Base-by-base conservation (phyloP, 305 asterid species). In the Petunia hybrid region DNA sequence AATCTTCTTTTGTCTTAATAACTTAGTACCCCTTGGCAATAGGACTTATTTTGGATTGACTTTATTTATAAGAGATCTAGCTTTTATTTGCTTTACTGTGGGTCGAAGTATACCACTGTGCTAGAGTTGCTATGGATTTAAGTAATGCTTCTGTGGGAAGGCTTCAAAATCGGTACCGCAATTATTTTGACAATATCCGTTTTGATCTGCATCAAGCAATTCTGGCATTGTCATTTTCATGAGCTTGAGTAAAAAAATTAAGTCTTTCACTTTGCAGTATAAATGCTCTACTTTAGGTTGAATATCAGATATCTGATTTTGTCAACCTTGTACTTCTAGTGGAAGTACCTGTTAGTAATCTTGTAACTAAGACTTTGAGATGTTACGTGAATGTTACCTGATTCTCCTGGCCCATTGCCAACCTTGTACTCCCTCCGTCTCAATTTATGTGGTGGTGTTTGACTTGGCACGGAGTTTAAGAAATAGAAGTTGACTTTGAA, bases 321-420 rank as follows among this genome's bases (percentile, higher is more conserved):
- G 51, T 73, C 61, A 36, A 73, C 36, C 46, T 73, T 51, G 63
- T 73, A 53, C 78, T 73, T 73, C 13, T 14, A 1, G 63, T 51
- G 46, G 64, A 53, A 36, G 22, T 74, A 53, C 62, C 48, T 73
- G 10, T 73, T 73, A 48, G 46, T 57, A 69, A 69, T 35, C 78
- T 73, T 51, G 31, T 3, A 73, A 12, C 45, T 73, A 51, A 22
- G 78, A 48, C 51, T 51, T 1, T 36, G 36, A 42, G 4, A 6
- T 51, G 36, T 35, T 51, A 12, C 13, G 64, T 36, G 36, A 36
- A 14, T 73, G 63, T 73, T 12, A 35, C 63, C 78, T 63, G 51
- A 36, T 73, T 74, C 78, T 73, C 41, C 78, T 46, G 13, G 8
- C 53, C 78, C 51, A 14, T 53, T 74, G 64, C 12, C 78, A 53